Evolutionary conservation across 495 filamentous ascomycete genomes (phyloP), one percentile per base, ranked within the genome.

Genomic region (Trichoderma asperelloides): DNA sequence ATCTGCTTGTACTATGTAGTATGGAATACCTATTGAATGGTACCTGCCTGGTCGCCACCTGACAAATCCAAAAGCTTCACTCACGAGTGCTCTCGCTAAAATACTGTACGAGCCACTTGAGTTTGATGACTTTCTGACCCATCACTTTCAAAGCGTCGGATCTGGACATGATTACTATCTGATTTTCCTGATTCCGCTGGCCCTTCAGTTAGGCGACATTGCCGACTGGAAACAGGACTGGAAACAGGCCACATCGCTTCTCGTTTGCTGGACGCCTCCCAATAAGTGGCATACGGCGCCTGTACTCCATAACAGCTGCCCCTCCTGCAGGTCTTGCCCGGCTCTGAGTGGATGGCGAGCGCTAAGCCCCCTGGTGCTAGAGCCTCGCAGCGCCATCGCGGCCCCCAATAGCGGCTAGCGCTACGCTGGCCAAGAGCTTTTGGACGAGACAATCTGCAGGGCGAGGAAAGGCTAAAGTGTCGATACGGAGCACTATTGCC

Each of bases 281-380:
- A 8, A 21, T 4, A 3, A 23, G 18, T 23, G n/a, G 18, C n/a
- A 51, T n/a, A 21, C 47, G 23, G 47, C 47, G 47, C 47, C n/a
- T 25, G 47, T 51, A 51, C 47, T 51, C 47, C 47, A 51, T 51
- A 51, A 51, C 47, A 51, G 47, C 16, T 51, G 47, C 47, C 47
- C 47, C 16, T 23, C 47, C n/a, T 11, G 9, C 18, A 21, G 47
- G 47, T 2, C 21, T 21, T 21, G 47, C 47, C 47, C 23, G 23
- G 47, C 47, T 18, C 18, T 45, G 41, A 45, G 41, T 45, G 41
- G 41, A 18, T 2, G 41, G 41, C 47, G 9, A 51, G 21, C 47
- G 47, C 47, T 23, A 6, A 21, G 18, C 47, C 47, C 47, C 47
- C 47, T 23, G n/a, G 21, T 21, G 21, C 47, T 18, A 51, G n/a